Conservation (phyloP, 2,329 filamentous ascomycete genomes). For the Rutstroemia sp. region DNA sequence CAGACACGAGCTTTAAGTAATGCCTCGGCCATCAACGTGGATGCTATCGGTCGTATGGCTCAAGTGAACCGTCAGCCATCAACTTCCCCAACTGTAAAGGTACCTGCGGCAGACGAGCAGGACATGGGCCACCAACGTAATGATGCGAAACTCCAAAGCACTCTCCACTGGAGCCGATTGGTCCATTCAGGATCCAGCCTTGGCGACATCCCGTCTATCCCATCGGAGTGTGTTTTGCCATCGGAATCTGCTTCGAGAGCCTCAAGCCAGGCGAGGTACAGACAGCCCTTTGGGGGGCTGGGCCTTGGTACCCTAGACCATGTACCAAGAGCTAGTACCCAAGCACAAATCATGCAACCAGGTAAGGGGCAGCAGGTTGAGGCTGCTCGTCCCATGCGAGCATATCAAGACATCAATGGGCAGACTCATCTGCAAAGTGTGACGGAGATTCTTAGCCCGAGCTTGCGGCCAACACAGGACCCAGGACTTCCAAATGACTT, state of each 20-base stretch:
- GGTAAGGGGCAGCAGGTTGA: constrained; percentile 1
- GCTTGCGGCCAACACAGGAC: background rate
- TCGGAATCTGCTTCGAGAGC: constrained; percentile 27
- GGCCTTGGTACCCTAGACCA: constrained; percentile 24
- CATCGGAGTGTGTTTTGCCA: constrained; percentile 30
- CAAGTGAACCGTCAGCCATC: constrained; percentile 8
- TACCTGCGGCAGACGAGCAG: background rate
- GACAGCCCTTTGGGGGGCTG: constrained; percentile 23
- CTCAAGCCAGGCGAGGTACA: constrained; percentile 20
- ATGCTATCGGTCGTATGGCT: constrained; percentile 1
- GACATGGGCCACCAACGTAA: constrained; percentile 6
- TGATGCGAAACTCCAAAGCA: constrained; percentile 20
- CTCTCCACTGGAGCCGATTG: constrained; percentile 23
- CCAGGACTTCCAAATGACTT: constrained; percentile 6
- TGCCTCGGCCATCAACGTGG: constrained; percentile 7
- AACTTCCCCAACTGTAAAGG: background rate
- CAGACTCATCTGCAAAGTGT: constrained; percentile 23
- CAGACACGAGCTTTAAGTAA: constrained; percentile 8
- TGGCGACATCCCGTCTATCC: constrained; percentile 28
- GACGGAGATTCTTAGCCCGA: constrained; percentile 17
- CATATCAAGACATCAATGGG: constrained; percentile 24
- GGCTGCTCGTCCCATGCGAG: constrained; percentile 16
- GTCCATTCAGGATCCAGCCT: constrained; percentile 19
- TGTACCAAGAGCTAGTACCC: constrained; percentile 15
- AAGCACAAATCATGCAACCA: background rate